Percentiles rank a stretch among this genome's conserved stretches.
These are phyloP conservation scores for Avena insularis DNA, from an alignment of 176 grass and related monocot genomes.

Conservation along the genomic window DNA sequence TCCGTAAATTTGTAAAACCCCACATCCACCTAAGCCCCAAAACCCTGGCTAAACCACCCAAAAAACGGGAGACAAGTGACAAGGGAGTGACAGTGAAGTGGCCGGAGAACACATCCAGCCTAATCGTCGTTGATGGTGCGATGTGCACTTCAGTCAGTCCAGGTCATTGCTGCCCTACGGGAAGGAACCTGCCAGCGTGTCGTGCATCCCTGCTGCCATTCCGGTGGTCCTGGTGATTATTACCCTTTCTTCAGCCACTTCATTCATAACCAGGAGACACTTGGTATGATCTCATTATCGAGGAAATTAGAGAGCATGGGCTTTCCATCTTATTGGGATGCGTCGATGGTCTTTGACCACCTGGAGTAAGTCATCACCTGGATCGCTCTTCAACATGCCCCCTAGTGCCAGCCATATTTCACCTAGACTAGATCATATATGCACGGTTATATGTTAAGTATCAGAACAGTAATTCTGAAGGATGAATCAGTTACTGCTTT, in stretches of 20 bases:
- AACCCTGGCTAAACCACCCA: conserved; percentile 7
- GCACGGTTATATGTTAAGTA: background rate
- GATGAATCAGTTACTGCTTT: background rate
- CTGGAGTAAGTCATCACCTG: background rate
- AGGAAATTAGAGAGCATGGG: conserved; percentile 25
- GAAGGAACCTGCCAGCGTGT: conserved; percentile 41
- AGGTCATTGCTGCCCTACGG: conserved; percentile 35
- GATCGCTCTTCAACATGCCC: background rate
- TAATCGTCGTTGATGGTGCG: conserved; percentile 5
- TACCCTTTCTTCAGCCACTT: conserved; percentile 30
- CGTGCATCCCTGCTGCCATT: conserved; percentile 25
- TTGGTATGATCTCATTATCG: conserved; percentile 38
- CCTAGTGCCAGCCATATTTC: background rate
- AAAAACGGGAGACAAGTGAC: background rate
- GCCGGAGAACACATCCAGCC: conserved; percentile 4
- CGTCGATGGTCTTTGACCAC: conserved; percentile 32
- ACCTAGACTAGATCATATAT: background rate
- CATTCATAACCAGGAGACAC: conserved; percentile 41
- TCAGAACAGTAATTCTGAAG: background rate
- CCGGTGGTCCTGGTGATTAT: conserved; percentile 46
- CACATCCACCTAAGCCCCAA: background rate
- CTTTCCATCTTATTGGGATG: conserved; percentile 19
- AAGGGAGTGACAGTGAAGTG: background rate
- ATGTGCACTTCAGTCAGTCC: conserved; percentile 18
- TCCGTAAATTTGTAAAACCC: background rate